phyloP scores from a whole-genome alignment of 2,329 filamentous ascomycete genomes.

The Microcyclosporella mali region DNA sequence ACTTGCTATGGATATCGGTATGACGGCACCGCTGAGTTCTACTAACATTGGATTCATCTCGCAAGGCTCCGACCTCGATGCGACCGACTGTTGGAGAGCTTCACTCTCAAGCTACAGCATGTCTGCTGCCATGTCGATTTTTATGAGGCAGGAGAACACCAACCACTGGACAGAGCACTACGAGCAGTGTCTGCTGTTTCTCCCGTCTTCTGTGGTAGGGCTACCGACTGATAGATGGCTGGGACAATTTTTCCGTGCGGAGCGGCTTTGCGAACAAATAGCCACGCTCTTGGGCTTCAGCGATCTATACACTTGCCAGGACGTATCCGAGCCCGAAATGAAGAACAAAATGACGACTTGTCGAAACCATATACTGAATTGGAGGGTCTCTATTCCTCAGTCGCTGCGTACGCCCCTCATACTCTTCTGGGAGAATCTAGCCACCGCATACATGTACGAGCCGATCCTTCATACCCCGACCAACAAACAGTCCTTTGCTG shows the following conservation, averaged over 20 bases:
- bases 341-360: constrained; percentile 18
- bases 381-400: constrained; percentile 21
- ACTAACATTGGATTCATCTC: background rate
- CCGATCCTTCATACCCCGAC: constrained; percentile 26
- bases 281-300: constrained; percentile 15
- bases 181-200: constrained; percentile 18
- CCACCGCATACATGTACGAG: constrained; percentile 26
- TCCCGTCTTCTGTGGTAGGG: constrained; percentile 14
- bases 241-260: constrained; percentile 23
- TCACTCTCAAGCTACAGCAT: constrained; percentile 19
- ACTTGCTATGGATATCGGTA: constrained; percentile 73
- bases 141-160: constrained; percentile 10
- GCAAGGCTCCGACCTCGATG: constrained; percentile 1
- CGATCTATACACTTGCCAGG: constrained; percentile 9
- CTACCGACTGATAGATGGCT: constrained; percentile 18
- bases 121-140: constrained; percentile 9
- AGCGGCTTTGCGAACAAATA: constrained; percentile 22
- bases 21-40: constrained; percentile 42
- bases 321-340: constrained; percentile 17
- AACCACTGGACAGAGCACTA: constrained; percentile 18
- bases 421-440: constrained; percentile 22
- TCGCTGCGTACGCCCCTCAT: constrained; percentile 14
- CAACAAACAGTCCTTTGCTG: constrained; percentile 26
- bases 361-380: constrained; percentile 20
- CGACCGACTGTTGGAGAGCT: constrained; percentile 8